phyloP scores from a whole-genome alignment of 345 rosid genomes.

The Dipteronia dyeriana region DNA sequence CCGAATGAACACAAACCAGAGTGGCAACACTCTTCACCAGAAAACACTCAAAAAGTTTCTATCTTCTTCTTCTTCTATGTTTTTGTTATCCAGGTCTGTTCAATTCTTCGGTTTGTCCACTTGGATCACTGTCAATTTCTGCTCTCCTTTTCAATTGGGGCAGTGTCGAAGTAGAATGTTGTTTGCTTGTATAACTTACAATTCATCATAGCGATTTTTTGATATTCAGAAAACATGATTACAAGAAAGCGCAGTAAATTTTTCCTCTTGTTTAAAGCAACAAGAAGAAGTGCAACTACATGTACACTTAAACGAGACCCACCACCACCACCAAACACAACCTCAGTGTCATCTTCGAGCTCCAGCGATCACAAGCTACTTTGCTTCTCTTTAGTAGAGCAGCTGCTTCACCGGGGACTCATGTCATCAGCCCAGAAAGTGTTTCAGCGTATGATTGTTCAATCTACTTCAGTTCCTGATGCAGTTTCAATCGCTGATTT shows the following conservation, averaged over 20 bases:
- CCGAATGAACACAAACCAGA: too few species aligned
- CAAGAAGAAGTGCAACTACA: constrained; percentile 38
- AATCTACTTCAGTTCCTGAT: constrained; percentile 39
- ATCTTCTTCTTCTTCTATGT: too few species aligned
- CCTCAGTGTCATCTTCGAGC: constrained; percentile 15
- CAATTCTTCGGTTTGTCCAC: too few species aligned
- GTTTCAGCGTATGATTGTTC: constrained; percentile 37
- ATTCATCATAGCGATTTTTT: too few species aligned
- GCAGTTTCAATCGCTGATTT: constrained; percentile 43
- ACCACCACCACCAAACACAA: constrained; percentile 15
- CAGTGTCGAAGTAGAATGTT: not conserved
- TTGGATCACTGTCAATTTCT: too few species aligned
- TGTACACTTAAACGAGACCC: constrained; percentile 38
- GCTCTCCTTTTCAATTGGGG: not conserved
- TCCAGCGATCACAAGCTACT: constrained; percentile 37
- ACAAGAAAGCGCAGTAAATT: constrained; percentile 21
- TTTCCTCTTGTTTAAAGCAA: constrained; percentile 30
- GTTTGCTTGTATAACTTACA: too few species aligned
- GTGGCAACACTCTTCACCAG: too few species aligned
- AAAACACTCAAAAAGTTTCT: too few species aligned
- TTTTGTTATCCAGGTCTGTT: too few species aligned
- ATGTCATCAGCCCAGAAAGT: constrained; percentile 45
- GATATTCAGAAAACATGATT: constrained; percentile 25
- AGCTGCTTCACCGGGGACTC: constrained; percentile 45
- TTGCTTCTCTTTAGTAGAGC: constrained; percentile 45